Percentiles rank a stretch among this genome's conserved stretches.
These are phyloP conservation scores for Phoma sp. DNA, from an alignment of 2,329 filamentous ascomycete species.

Conservation along the genomic window DNA sequence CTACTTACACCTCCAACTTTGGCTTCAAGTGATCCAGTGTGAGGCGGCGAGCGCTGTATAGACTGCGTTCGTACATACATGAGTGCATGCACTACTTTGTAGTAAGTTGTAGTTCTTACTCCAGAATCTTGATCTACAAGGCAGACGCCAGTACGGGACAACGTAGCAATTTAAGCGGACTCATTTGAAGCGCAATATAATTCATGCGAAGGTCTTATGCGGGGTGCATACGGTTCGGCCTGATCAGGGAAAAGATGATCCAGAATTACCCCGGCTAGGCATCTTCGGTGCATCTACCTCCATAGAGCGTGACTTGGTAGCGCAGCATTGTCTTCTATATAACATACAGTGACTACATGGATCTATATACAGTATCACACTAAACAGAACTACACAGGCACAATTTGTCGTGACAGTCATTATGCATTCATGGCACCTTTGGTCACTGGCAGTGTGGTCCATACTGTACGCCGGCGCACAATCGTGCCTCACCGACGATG, in stretches of 20 bases:
- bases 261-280: neutral
- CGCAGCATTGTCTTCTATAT: neutral
- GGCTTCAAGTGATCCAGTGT: too few relatives aligned
- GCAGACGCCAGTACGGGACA: neutral
- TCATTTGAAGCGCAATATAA: neutral
- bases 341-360: neutral
- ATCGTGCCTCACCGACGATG: constrained; percentile 39
- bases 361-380: too few relatives aligned
- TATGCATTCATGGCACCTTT: neutral
- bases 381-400: too few relatives aligned
- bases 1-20: neutral
- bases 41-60: too few relatives aligned
- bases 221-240: constrained; percentile 7
- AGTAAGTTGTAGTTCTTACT: neutral
- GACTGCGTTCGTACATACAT: too few relatives aligned
- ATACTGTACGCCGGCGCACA: neutral
- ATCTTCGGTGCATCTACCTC: constrained; percentile 11
- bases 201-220: constrained; percentile 5
- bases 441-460: neutral
- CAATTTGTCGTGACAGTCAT: neutral
- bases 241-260: constrained; percentile 11
- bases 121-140: neutral
- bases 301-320: constrained; percentile 1
- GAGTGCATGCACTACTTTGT: too few relatives aligned
- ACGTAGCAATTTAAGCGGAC: neutral